These are phyloP conservation scores for Kluyveromyces aestuarii DNA, from an alignment of 805 yeast species.

Conservation along the genomic window DNA sequence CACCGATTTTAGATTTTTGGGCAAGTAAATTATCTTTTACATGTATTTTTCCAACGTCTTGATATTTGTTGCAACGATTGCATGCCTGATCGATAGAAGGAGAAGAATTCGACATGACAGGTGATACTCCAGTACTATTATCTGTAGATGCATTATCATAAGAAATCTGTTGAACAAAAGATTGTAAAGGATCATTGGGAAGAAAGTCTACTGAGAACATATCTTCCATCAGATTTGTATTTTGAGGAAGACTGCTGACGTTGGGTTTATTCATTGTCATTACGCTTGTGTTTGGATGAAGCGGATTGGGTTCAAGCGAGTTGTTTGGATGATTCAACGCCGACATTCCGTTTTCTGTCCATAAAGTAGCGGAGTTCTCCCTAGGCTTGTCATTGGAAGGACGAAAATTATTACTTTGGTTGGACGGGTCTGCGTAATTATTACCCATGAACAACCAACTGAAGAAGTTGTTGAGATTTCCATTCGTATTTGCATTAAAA, in stretches of 20 bases:
- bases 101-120: not conserved
- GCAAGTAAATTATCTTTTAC: slow-evolving; percentile 13
- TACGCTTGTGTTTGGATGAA: not conserved
- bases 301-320: not conserved
- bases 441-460: slow-evolving; percentile 13
- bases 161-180: slow-evolving; percentile 14
- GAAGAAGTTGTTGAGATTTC: slow-evolving; percentile 10
- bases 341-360: not conserved
- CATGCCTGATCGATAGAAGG: not conserved
- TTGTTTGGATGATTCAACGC: not conserved
- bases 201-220: slow-evolving; percentile 13
- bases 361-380: not conserved
- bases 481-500: not conserved
- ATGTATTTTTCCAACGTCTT: slow-evolving; percentile 6
- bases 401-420: not conserved
- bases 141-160: slow-evolving; percentile 4
- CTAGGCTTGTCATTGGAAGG: not conserved
- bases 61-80: slow-evolving; percentile 3
- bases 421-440: not conserved
- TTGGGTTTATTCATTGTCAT: not conserved
- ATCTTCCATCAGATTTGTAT: slow-evolving; percentile 7
- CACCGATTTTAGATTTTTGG: slow-evolving; percentile 13
- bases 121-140: not conserved
- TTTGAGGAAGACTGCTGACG: not conserved
- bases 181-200: slow-evolving; percentile 15